Base-by-base conservation (phyloP, 352 stramenopile species). In the Phytophthora meadii region DNA sequence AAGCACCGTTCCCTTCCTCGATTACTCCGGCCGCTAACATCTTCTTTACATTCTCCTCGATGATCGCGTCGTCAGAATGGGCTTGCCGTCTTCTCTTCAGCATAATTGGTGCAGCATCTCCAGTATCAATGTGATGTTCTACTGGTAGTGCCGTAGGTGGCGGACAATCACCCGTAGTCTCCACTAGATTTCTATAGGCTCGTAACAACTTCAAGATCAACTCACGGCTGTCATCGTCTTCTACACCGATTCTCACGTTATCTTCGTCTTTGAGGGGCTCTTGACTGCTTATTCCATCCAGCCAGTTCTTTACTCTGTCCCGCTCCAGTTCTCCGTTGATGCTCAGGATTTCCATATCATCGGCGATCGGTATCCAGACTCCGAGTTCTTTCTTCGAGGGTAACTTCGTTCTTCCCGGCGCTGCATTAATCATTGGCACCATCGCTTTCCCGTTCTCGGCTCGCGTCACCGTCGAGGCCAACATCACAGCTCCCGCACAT, bases 301-400 rank as follows among this genome's bases (percentile, higher is more conserved):
- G 2, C 51, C 51, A 49, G 4, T 17, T n/a, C 7, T 28, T 14
- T 2, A 58, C 9, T 14, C 25, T 5, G 1, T 49, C 51, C 1
- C 25, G 37, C n/a, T 36, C 5, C 5, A 58, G 22, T 5, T 40
- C 39, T 0, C 51, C 37, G 6, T 41, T 40, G 6, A 49, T 8
- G 15, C 41, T 39, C 7, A 58, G 7, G 5, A 58, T n/a, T 49
- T 7, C 30, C 28, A 34, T 19, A 7, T 41, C 25, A 4, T 41
- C n/a, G 28, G 50, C 39, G 2, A 58, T 0, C 2, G 25, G 25
- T 6, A 58, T 32, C 39, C 51, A 49, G 0, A 41, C 41, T 1
- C 51, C 52, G 2, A 48, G 15, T 34, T 62, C 34, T 32, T 30
- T 45, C 24, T 57, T 52, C n/a, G 52, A 25, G 6, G 48, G 42